phyloP scores from a whole-genome alignment of 1,284 basidiomycete genomes.

The Takashimella tepidaria region DNA sequence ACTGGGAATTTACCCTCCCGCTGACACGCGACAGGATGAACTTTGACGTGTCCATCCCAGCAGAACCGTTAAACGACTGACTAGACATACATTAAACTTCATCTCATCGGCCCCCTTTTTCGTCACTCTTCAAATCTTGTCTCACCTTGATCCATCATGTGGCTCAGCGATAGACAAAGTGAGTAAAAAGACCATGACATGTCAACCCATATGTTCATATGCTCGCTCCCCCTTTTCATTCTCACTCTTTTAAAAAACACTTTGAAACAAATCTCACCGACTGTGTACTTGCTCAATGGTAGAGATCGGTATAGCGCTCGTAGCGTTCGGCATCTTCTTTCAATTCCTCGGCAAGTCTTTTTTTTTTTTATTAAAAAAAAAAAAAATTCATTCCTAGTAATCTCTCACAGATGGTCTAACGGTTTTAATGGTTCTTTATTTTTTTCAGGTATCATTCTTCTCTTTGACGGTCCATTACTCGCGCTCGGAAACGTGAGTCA shows the following conservation, averaged over 20 bases:
- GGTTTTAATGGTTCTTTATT: no score
- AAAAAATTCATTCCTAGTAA: no score
- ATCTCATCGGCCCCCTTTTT: background rate
- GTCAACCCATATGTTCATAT: background rate
- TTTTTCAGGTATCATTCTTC: conserved; percentile 75
- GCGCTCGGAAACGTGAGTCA: conserved; percentile 90
- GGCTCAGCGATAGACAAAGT: conserved; percentile 67
- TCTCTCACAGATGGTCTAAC: no score
- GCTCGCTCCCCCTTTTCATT: conserved; percentile 5
- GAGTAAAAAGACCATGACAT: conserved; percentile 21
- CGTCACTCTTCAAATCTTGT: background rate
- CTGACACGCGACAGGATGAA: no score
- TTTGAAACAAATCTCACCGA: no score
- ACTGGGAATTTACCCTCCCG: no score
- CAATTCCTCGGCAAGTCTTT: conserved; percentile 71
- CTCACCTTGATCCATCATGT: conserved; percentile 53
- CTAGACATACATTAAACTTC: background rate
- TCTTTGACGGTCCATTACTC: conserved; percentile 95
- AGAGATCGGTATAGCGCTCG: conserved; percentile 96
- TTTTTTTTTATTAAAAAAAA: no score
- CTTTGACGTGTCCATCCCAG: background rate
- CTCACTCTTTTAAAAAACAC: no score
- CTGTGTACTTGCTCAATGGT: no score
- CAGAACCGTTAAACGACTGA: no score
- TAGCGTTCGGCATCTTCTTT: conserved; percentile 94